Conservation (phyloP, 805 yeast species). For the Metschnikowia arizonensis region DNA sequence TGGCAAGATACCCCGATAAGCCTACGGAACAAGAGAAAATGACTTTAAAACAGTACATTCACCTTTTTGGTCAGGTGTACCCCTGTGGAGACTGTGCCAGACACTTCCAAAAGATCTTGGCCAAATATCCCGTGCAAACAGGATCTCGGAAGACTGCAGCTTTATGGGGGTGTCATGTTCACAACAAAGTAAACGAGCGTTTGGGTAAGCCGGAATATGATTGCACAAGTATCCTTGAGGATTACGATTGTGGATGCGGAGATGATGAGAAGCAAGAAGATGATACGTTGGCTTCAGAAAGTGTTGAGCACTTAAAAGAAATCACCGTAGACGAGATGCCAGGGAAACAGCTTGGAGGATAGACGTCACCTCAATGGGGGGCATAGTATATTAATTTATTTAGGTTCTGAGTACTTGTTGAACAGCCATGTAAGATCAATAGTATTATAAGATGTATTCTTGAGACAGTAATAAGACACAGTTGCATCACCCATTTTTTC, state of each 20-base stretch:
- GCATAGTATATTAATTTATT: too few species aligned
- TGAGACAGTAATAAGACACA: too few species aligned
- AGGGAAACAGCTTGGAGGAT: constrained; percentile 44
- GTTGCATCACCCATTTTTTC: too few species aligned
- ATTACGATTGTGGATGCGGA: constrained; percentile 96
- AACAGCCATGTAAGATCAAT: background rate
- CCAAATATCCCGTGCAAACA: constrained; percentile 80
- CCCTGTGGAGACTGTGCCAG: constrained; percentile 98
- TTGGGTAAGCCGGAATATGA: constrained; percentile 55
- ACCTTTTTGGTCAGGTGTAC: constrained; percentile 82
- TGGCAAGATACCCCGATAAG: constrained; percentile 85
- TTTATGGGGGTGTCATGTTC: constrained; percentile 85
- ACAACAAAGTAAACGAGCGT: constrained; percentile 23
- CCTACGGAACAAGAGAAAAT: constrained; percentile 63
- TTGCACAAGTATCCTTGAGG: constrained; percentile 79
- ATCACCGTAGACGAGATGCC: constrained; percentile 44
- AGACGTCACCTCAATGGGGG: background rate
- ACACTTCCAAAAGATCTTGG: constrained; percentile 71
- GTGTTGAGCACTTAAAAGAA: constrained; percentile 38
- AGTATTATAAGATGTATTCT: too few species aligned
- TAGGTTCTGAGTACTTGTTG: background rate
- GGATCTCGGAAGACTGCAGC: constrained; percentile 76
- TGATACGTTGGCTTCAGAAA: constrained; percentile 33
- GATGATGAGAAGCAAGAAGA: constrained; percentile 56
- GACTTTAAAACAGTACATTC: constrained; percentile 60